A percentile compares a stretch with the other conserved stretches of the same genome.
Evolutionary conservation across 2,329 filamentous ascomycete genomes (phyloP).

Genomic region (Tolypocladium inflatum): DNA sequence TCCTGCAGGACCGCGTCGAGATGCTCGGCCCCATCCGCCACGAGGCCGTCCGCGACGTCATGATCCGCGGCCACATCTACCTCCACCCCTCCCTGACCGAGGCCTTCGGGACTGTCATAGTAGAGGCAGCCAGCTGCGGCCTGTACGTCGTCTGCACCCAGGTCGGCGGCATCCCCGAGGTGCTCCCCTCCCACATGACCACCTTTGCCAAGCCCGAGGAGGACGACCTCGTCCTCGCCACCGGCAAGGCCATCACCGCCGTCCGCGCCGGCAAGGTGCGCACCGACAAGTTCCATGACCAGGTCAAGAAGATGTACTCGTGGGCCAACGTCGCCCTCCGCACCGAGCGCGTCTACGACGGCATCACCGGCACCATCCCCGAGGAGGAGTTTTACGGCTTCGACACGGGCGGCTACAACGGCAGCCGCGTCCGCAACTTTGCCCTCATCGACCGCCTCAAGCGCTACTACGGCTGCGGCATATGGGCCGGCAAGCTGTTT

Average conservation of each 20-base stretch:
- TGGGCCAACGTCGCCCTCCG: constrained; percentile 93
- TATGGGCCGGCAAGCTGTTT: constrained; percentile 97
- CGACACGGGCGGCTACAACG: constrained; percentile 60
- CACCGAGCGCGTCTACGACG: constrained; percentile 91
- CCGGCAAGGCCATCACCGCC: constrained; percentile 78
- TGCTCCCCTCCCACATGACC: constrained; percentile 93
- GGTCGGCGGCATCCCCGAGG: constrained; percentile 93
- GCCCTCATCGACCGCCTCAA: constrained; percentile 91
- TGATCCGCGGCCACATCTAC: constrained; percentile 95
- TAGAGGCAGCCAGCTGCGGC: constrained; percentile 92
- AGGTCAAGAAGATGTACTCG: constrained; percentile 97
- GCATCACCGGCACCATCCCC: constrained; percentile 76
- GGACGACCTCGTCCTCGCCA: constrained; percentile 84
- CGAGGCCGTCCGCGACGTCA: constrained; percentile 93
- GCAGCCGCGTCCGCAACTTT: constrained; percentile 70
- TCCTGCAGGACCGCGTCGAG: constrained; percentile 86
- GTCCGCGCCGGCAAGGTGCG: constrained; percentile 79
- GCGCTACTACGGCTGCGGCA: constrained; percentile 93
- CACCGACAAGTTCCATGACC: constrained; percentile 90
- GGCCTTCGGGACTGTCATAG: constrained; percentile 95
- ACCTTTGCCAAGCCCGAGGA: constrained; percentile 95
- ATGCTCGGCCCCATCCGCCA: constrained; percentile 88
- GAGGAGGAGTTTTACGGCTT: constrained; percentile 86
- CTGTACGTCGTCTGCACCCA: constrained; percentile 95
- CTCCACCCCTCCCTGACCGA: constrained; percentile 92